Evolutionary conservation across 2,329 filamentous ascomycete species (phyloP).

Genomic region (Claviceps monticola): DNA sequence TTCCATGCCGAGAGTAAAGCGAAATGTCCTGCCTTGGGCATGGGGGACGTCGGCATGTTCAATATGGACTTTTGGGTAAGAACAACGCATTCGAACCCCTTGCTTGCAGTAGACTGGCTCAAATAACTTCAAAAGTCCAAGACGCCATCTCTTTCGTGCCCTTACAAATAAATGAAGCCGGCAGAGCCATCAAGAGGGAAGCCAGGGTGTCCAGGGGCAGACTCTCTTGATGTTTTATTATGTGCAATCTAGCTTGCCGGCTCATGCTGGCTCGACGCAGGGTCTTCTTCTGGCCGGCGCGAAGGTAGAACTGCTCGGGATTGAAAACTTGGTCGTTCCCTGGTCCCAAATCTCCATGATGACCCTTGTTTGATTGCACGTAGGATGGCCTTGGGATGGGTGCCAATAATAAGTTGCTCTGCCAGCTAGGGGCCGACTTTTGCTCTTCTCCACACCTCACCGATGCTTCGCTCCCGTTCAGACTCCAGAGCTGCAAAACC

Average conservation of each 20-base stretch:
- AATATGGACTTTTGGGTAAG: too few species aligned
- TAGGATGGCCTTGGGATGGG: not conserved
- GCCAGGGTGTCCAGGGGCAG: not conserved
- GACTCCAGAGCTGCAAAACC: constrained; percentile 9
- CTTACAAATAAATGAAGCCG: not conserved
- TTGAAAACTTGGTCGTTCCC: not conserved
- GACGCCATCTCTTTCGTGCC: too few species aligned
- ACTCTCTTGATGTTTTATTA: not conserved
- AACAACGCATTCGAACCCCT: too few species aligned
- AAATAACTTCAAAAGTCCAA: too few species aligned
- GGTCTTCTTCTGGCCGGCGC: not conserved
- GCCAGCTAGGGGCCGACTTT: not conserved
- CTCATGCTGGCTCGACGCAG: not conserved
- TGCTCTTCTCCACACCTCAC: constrained; percentile 15
- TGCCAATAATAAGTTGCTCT: not conserved
- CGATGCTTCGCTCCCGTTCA: constrained; percentile 8
- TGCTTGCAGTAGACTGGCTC: too few species aligned
- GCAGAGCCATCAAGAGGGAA: not conserved
- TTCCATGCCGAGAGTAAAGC: too few species aligned
- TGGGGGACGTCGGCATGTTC: too few species aligned
- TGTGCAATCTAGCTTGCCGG: not conserved
- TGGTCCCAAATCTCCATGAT: not conserved
- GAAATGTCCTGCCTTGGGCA: too few species aligned
- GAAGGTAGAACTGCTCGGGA: not conserved
- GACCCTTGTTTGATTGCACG: not conserved